These are phyloP conservation scores for Paraphaeosphaeria sporulosa DNA, from an alignment of 2,329 filamentous ascomycete genomes.

Conservation along the genomic window DNA sequence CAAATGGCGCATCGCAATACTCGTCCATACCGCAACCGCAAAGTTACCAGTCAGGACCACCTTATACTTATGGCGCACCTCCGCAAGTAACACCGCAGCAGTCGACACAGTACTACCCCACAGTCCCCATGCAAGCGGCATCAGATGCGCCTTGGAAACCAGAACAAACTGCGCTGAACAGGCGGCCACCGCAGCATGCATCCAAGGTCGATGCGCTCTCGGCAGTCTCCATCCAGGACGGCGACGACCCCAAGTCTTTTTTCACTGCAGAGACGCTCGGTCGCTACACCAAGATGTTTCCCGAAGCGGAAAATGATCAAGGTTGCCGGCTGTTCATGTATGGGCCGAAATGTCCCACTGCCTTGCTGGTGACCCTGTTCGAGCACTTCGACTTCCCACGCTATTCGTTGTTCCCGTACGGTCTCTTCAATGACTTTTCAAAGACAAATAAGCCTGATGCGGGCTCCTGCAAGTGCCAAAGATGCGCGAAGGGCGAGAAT, in stretches of 20 bases:
- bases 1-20: not conserved
- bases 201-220: not conserved
- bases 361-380: slow-evolving; percentile 5
- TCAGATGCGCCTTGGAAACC: no score
- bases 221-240: not conserved
- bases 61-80: slow-evolving; percentile 1
- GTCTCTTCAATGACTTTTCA: slow-evolving; percentile 1
- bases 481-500: slow-evolving; percentile 1
- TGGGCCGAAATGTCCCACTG: slow-evolving; percentile 6
- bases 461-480: slow-evolving; percentile 6
- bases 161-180: not conserved
- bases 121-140: not conserved
- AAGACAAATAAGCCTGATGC: slow-evolving; percentile 2
- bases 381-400: slow-evolving; percentile 9
- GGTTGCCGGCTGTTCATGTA: slow-evolving; percentile 11
- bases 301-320: slow-evolving; percentile 9
- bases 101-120: not conserved
- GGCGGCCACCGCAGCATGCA: not conserved
- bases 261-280: not conserved
- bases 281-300: slow-evolving; percentile 9
- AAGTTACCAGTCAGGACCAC: not conserved
- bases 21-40: not conserved
- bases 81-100: not conserved
- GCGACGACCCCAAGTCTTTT: slow-evolving; percentile 1
- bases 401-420: slow-evolving; percentile 9